Percentiles rank a stretch among this genome's conserved stretches.
Conservation (phyloP, 768 basidiomycete genomes). For the Termitomyces heimii region DNA sequence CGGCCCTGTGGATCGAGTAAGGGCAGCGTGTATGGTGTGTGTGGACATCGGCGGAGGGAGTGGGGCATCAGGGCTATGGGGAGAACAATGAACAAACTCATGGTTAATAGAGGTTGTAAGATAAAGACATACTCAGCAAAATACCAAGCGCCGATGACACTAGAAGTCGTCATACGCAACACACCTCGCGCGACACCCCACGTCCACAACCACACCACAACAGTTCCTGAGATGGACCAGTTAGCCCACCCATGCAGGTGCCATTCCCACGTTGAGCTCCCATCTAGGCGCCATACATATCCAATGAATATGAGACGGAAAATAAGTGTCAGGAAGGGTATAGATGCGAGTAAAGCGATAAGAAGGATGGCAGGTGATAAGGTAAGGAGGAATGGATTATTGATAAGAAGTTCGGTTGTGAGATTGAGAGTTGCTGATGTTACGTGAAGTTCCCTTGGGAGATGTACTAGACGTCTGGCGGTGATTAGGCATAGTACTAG, state of each 20-base stretch:
- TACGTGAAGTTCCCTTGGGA: slow-evolving; percentile 67
- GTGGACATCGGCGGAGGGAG: slow-evolving; percentile 53
- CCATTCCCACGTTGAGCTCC: slow-evolving; percentile 29
- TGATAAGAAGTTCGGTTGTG: slow-evolving; percentile 62
- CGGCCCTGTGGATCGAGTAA: slow-evolving; percentile 74
- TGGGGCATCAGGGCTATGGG: slow-evolving; percentile 24
- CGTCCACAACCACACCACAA: slow-evolving; percentile 64
- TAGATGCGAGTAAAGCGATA: slow-evolving; percentile 55
- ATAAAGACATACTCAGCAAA: slow-evolving; percentile 47
- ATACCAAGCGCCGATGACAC: slow-evolving; percentile 91
- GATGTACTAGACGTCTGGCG: slow-evolving; percentile 61
- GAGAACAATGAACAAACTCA: neutral
- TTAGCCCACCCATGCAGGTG: slow-evolving; percentile 33
- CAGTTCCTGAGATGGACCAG: slow-evolving; percentile 45
- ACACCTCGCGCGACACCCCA: slow-evolving; percentile 79
- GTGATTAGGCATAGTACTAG: slow-evolving; percentile 65
- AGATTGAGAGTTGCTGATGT: slow-evolving; percentile 54
- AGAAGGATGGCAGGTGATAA: slow-evolving; percentile 74
- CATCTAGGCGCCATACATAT: slow-evolving; percentile 25
- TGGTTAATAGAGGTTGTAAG: neutral
- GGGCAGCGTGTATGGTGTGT: slow-evolving; percentile 69
- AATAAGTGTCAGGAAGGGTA: slow-evolving; percentile 75
- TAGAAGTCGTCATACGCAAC: slow-evolving; percentile 68
- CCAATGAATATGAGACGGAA: slow-evolving; percentile 76
- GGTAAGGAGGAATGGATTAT: slow-evolving; percentile 69